Evolutionary conservation across 768 basidiomycete genomes (phyloP).

Genomic region (Mycena alexandri): DNA sequence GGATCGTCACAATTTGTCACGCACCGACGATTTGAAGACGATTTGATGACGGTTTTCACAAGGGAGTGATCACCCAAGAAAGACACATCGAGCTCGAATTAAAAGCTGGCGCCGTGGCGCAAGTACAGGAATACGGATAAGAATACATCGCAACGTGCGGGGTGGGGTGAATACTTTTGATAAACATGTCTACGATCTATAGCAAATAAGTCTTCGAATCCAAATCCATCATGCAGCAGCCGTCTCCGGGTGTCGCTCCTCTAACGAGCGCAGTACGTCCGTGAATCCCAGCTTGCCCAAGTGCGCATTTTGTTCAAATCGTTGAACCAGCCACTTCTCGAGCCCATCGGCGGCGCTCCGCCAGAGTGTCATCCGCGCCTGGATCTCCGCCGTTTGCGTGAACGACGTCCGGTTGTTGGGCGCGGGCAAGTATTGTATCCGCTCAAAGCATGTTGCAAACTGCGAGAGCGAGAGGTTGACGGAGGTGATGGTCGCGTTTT

Average conservation of each 20-base stretch:
- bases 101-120: conserved; percentile 15
- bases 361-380: conserved; percentile 86
- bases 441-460: conserved; percentile 92
- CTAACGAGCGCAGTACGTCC: conserved; percentile 84
- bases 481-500: conserved; percentile 87
- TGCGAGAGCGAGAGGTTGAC: conserved; percentile 96
- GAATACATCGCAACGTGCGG: conserved; percentile 22
- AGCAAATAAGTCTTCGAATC: not conserved
- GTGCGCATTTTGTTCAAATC: conserved; percentile 94
- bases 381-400: conserved; percentile 91
- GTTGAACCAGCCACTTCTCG: conserved; percentile 87
- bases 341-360: conserved; percentile 84
- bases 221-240: conserved; percentile 28
- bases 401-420: conserved; percentile 76
- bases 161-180: conserved; percentile 30
- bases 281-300: conserved; percentile 91
- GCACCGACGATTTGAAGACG: too few relatives aligned
- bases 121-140: conserved; percentile 11
- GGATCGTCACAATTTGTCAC: too few relatives aligned
- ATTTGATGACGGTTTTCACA: too few relatives aligned
- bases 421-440: conserved; percentile 87
- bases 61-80: too few relatives aligned
- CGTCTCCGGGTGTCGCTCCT: conserved; percentile 68
- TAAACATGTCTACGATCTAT: conserved; percentile 19
- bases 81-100: too few relatives aligned